phyloP scores from a whole-genome alignment of 176 grass and related monocot species.

The Pontederia crassipes region DNA sequence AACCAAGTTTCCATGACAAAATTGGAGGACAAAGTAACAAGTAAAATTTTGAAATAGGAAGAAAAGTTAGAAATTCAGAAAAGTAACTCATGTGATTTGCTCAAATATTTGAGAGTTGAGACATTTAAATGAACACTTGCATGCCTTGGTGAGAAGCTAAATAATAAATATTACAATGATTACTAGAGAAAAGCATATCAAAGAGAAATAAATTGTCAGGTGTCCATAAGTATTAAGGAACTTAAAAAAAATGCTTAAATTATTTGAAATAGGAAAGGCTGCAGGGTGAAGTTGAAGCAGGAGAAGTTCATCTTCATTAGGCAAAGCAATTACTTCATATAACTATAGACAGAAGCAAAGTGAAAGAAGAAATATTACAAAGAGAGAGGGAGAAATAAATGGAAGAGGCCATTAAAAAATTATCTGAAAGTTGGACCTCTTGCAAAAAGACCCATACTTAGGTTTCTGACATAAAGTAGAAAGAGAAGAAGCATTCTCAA shows the following conservation, averaged over 20 bases:
- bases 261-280: slow-evolving; percentile 43
- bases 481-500: slow-evolving; percentile 10
- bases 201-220: slow-evolving; percentile 26
- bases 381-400: slow-evolving; percentile 24
- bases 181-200: slow-evolving; percentile 32
- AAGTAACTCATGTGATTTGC: slow-evolving; percentile 20
- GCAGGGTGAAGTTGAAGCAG: slow-evolving; percentile 35
- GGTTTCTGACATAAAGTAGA: slow-evolving; percentile 33
- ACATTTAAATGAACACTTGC: slow-evolving; percentile 33
- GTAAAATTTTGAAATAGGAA: slow-evolving; percentile 42
- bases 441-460: slow-evolving; percentile 32
- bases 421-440: slow-evolving; percentile 24
- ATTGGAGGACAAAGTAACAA: slow-evolving; percentile 38
- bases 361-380: slow-evolving; percentile 50
- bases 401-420: slow-evolving; percentile 31
- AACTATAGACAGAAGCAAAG: slow-evolving; percentile 41
- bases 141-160: slow-evolving; percentile 23
- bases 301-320: slow-evolving; percentile 46
- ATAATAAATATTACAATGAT: slow-evolving; percentile 21
- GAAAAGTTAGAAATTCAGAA: slow-evolving; percentile 19
- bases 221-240: slow-evolving; percentile 5
- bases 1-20: slow-evolving; percentile 31
- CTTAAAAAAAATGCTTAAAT: slow-evolving; percentile 22
- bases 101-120: slow-evolving; percentile 20
- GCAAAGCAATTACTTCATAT: slow-evolving; percentile 62